These are phyloP conservation scores for Candida maesae DNA, from an alignment of 805 yeast genomes.

Conservation along the genomic window DNA sequence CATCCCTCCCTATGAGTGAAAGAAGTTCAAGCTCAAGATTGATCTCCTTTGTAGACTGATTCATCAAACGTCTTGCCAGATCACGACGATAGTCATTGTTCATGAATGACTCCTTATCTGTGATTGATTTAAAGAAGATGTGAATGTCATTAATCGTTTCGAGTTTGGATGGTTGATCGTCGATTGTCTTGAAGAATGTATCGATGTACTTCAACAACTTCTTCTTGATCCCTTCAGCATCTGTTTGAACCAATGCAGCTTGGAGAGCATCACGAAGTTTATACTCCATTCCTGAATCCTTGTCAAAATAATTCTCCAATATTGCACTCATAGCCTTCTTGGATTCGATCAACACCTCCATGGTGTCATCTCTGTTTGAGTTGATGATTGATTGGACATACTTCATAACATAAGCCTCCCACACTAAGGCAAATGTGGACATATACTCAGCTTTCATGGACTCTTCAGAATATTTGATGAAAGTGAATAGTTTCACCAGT, in stretches of 20 bases:
- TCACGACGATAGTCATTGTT: constrained; percentile 17
- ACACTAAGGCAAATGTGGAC: constrained; percentile 4
- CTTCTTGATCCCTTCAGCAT: constrained; percentile 10
- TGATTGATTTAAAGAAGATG: constrained; percentile 20
- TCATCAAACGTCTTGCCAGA: constrained; percentile 21
- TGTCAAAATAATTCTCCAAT: constrained; percentile 7
- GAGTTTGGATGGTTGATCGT: too few relatives aligned
- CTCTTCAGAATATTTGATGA: constrained; percentile 7
- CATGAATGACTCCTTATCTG: constrained; percentile 22
- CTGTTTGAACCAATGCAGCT: constrained; percentile 7
- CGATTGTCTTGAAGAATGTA: constrained; percentile 13
- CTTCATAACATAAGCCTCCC: constrained; percentile 15
- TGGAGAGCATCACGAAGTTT: constrained; percentile 22
- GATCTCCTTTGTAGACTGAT: constrained; percentile 7
- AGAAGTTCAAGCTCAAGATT: constrained; percentile 14
- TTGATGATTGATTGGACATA: constrained; percentile 11
- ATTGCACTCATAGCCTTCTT: constrained; percentile 16
- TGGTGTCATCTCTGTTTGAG: constrained; percentile 7
- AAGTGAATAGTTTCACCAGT: constrained; percentile 12
- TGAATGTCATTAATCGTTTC: constrained; percentile 12
- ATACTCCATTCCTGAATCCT: constrained; percentile 15
- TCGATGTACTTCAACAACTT: constrained; percentile 20
- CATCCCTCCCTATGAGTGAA: constrained; percentile 11
- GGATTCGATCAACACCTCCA: constrained; percentile 15
- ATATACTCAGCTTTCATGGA: not conserved